Evolutionary conservation across 495 filamentous ascomycete genomes (phyloP).

Genomic region (Aspergillus saccharolyticus): DNA sequence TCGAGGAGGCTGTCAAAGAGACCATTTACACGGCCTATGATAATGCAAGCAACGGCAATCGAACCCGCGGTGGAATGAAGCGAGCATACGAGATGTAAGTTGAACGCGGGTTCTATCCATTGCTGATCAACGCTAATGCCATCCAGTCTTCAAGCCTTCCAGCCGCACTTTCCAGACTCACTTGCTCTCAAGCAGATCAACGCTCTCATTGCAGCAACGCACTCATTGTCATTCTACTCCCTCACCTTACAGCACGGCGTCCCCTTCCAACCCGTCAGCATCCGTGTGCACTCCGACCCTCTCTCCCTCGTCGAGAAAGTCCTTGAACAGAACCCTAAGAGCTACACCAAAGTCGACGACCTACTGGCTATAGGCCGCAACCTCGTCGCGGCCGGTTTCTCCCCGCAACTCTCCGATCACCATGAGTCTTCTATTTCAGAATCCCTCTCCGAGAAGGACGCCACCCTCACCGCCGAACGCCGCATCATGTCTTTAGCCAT

Average conservation of each 20-base stretch:
- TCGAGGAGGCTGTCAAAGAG: slow-evolving; percentile 63
- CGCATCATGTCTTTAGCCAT: slow-evolving; percentile 86
- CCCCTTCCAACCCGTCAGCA: slow-evolving; percentile 84
- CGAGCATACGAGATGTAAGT: slow-evolving; percentile 78
- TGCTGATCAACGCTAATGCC: slow-evolving; percentile 2
- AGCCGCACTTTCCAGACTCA: slow-evolving; percentile 55
- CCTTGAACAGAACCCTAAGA: slow-evolving; percentile 77
- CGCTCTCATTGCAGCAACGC: slow-evolving; percentile 77
- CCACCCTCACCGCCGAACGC: slow-evolving; percentile 45
- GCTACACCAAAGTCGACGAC: slow-evolving; percentile 83
- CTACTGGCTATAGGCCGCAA: slow-evolving; percentile 72
- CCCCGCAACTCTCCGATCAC: slow-evolving; percentile 20
- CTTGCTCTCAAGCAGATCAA: slow-evolving; percentile 51
- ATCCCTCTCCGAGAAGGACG: slow-evolving; percentile 20
- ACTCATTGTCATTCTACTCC: slow-evolving; percentile 81
- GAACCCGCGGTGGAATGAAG: slow-evolving; percentile 75
- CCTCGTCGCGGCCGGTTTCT: slow-evolving; percentile 67
- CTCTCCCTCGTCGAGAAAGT: slow-evolving; percentile 78
- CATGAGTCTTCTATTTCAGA: slow-evolving; percentile 7
- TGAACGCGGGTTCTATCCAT: neutral
- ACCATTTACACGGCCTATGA: slow-evolving; percentile 73
- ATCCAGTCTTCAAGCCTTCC: slow-evolving; percentile 65
- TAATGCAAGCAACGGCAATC: slow-evolving; percentile 85
- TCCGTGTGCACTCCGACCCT: slow-evolving; percentile 82
- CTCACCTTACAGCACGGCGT: slow-evolving; percentile 86